These are phyloP conservation scores for Sporothrix schenckii DNA, from an alignment of 2,329 filamentous ascomycete genomes.

Conservation along the genomic window DNA sequence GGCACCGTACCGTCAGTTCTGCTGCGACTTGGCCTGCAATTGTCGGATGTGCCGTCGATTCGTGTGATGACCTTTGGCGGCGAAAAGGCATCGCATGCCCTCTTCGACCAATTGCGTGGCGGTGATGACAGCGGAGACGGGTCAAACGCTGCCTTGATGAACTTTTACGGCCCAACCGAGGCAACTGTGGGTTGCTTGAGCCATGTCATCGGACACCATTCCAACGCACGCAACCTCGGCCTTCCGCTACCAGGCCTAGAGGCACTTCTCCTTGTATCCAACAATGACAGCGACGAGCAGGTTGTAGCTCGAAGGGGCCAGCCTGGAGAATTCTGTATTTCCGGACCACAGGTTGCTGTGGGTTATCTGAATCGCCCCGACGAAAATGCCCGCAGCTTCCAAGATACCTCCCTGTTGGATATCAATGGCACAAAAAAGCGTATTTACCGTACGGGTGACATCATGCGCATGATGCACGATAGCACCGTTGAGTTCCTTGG, in stretches of 20 bases:
- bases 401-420: slow-evolving; percentile 24
- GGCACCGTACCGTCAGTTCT: slow-evolving; percentile 67
- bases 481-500: slow-evolving; percentile 33
- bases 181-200: slow-evolving; percentile 29
- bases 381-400: slow-evolving; percentile 30
- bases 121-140: slow-evolving; percentile 46
- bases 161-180: slow-evolving; percentile 62
- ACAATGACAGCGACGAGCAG: slow-evolving; percentile 18
- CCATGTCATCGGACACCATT: slow-evolving; percentile 28
- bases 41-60: slow-evolving; percentile 62
- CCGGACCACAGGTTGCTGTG: slow-evolving; percentile 50
- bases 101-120: slow-evolving; percentile 60
- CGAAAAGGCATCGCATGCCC: slow-evolving; percentile 66
- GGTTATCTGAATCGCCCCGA: slow-evolving; percentile 47
- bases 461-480: slow-evolving; percentile 33
- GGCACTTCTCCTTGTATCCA: slow-evolving; percentile 34
- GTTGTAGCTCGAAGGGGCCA: slow-evolving; percentile 36
- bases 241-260: slow-evolving; percentile 34
- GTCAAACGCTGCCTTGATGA: slow-evolving; percentile 31
- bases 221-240: slow-evolving; percentile 36
- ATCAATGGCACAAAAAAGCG: slow-evolving; percentile 16
- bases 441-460: slow-evolving; percentile 35
- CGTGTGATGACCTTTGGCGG: slow-evolving; percentile 69
- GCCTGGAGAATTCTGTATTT: slow-evolving; percentile 48
- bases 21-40: slow-evolving; percentile 51